A percentile compares a stretch with the other conserved stretches of the same genome.
Evolutionary conservation across 805 yeast genomes (phyloP).

Genomic region (Yamadazyma tumulicola): DNA sequence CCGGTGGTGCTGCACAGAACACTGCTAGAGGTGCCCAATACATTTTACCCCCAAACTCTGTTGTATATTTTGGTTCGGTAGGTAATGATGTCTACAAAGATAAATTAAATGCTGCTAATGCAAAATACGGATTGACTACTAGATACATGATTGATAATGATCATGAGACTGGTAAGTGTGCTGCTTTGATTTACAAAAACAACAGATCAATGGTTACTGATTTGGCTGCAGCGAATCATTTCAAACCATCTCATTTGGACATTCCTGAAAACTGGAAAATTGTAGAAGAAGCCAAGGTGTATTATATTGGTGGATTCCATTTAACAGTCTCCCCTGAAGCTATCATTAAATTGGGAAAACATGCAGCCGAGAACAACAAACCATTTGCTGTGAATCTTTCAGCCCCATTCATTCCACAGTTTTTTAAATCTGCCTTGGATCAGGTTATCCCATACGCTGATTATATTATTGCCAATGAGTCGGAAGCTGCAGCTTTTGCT

Average conservation of each 20-base stretch:
- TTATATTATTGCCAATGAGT: conserved; percentile 89
- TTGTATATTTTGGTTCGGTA: conserved; percentile 92
- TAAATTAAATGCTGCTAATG: conserved; percentile 77
- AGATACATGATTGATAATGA: conserved; percentile 77
- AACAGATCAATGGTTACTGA: conserved; percentile 94
- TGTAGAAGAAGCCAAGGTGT: conserved; percentile 77
- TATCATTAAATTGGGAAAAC: conserved; percentile 82
- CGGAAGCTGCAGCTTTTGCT: conserved; percentile 94
- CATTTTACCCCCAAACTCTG: conserved; percentile 74
- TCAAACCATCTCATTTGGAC: conserved; percentile 83
- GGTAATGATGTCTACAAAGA: conserved; percentile 89
- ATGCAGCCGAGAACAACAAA: conserved; percentile 81
- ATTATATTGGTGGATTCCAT: conserved; percentile 98
- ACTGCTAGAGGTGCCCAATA: conserved; percentile 98
- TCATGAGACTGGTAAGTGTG: conserved; percentile 94
- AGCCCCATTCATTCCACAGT: conserved; percentile 95
- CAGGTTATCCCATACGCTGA: conserved; percentile 82
- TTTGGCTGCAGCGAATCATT: conserved; percentile 96
- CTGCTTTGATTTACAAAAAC: conserved; percentile 84
- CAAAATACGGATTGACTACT: conserved; percentile 82
- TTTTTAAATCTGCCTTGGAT: conserved; percentile 90
- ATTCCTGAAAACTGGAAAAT: conserved; percentile 84
- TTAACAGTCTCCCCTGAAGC: conserved; percentile 97
- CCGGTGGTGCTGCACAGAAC: conserved; percentile 99
- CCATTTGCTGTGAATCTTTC: conserved; percentile 80